Evolutionary conservation across 495 filamentous ascomycete species (phyloP).

Genomic region (Aspergillus funiculosus): DNA sequence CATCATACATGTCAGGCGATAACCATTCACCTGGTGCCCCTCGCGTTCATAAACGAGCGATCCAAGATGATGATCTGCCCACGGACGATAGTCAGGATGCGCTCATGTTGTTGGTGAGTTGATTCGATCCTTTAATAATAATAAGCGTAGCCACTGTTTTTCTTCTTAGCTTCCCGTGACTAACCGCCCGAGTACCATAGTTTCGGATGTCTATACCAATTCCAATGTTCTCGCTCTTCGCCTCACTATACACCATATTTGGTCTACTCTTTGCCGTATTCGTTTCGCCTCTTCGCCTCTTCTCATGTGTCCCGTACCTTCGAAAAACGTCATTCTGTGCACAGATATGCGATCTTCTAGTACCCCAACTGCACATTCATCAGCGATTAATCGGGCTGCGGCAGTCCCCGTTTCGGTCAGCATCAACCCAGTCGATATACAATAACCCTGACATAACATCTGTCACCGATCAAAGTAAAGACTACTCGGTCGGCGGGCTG

Average conservation of each 20-base stretch:
- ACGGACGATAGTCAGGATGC: constrained; percentile 33
- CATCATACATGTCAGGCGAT: constrained; percentile 38
- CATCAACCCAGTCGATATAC: constrained; percentile 32
- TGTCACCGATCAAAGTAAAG: constrained; percentile 15
- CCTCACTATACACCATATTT: constrained; percentile 42
- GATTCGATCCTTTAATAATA: background rate
- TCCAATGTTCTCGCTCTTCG: constrained; percentile 39
- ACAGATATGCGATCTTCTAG: constrained; percentile 38
- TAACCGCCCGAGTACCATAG: constrained; percentile 27
- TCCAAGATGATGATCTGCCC: constrained; percentile 21
- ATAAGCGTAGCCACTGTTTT: background rate
- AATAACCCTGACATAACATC: constrained; percentile 23
- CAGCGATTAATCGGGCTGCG: constrained; percentile 35
- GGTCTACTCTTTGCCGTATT: constrained; percentile 39
- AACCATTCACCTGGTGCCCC: constrained; percentile 23
- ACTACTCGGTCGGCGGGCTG: constrained; percentile 37
- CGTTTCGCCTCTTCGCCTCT: constrained; percentile 39
- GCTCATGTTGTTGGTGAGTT: constrained; percentile 35
- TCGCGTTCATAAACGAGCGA: constrained; percentile 30
- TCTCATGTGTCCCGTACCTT: constrained; percentile 33
- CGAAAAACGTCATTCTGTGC: constrained; percentile 32
- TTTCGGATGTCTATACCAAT: constrained; percentile 45
- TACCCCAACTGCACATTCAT: constrained; percentile 40
- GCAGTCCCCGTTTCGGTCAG: constrained; percentile 26
- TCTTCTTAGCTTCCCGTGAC: constrained; percentile 1